Evolutionary conservation across 495 filamentous ascomycete genomes (phyloP).

Genomic region (Chaetomium tenue): DNA sequence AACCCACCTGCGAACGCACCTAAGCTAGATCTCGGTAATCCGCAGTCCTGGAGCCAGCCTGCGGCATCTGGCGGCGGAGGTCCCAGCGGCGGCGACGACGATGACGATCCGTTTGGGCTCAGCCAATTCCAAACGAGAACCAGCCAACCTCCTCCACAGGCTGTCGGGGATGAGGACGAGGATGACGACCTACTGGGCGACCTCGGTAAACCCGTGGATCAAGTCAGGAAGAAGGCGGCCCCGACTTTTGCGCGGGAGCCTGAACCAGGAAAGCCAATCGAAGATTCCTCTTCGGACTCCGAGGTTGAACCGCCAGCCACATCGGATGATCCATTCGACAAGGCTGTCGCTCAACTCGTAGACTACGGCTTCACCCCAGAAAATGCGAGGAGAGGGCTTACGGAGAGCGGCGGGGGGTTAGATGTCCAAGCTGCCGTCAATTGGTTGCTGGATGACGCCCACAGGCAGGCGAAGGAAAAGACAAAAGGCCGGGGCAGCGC

Average conservation of each 20-base stretch:
- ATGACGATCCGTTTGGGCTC: slow-evolving; percentile 90
- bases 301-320: slow-evolving; percentile 34
- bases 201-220: slow-evolving; percentile 81
- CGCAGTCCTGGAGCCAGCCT: slow-evolving; percentile 41
- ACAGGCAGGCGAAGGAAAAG: slow-evolving; percentile 64
- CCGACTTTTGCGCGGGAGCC: slow-evolving; percentile 40
- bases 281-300: slow-evolving; percentile 47
- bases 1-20: slow-evolving; percentile 33
- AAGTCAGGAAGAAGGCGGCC: slow-evolving; percentile 52
- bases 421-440: slow-evolving; percentile 87
- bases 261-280: slow-evolving; percentile 47
- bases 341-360: slow-evolving; percentile 82
- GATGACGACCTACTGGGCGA: slow-evolving; percentile 90
- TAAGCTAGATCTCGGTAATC: slow-evolving; percentile 37
- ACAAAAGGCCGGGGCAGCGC: slow-evolving; percentile 34
- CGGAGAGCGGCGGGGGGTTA: slow-evolving; percentile 71
- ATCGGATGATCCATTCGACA: slow-evolving; percentile 64
- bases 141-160: slow-evolving; percentile 34
- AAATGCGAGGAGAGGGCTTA: slow-evolving; percentile 72
- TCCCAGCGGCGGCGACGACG: slow-evolving; percentile 38
- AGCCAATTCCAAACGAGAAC: slow-evolving; percentile 56
- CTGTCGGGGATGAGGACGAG: slow-evolving; percentile 81
- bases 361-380: slow-evolving; percentile 92
- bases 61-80: slow-evolving; percentile 23
- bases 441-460: slow-evolving; percentile 87